Evolutionary conservation across 2,329 filamentous ascomycete genomes (phyloP).

Genomic region (Colletotrichum sp.): DNA sequence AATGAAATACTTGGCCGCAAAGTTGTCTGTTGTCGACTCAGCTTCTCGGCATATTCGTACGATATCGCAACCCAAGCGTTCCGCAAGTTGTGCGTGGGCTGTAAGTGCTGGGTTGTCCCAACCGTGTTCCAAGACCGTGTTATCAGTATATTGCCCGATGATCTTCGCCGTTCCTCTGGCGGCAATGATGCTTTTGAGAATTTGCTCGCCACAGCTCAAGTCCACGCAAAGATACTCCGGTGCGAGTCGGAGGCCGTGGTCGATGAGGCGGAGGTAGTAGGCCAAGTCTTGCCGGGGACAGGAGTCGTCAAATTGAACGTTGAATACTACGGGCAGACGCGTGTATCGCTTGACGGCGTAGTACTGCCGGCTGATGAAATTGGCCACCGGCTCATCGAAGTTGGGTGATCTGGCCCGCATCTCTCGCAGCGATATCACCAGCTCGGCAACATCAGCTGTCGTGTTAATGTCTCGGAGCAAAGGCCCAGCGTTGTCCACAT

Average conservation of each 20-base stretch:
- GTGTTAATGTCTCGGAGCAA: slow-evolving; percentile 69
- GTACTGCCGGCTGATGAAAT: slow-evolving; percentile 59
- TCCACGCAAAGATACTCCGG: slow-evolving; percentile 70
- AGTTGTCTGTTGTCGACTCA: slow-evolving; percentile 62
- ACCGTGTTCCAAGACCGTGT: slow-evolving; percentile 39
- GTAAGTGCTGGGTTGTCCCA: slow-evolving; percentile 64
- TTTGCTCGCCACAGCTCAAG: slow-evolving; percentile 56
- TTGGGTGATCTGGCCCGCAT: slow-evolving; percentile 28
- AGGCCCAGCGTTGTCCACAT: slow-evolving; percentile 55
- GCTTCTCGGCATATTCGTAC: slow-evolving; percentile 66
- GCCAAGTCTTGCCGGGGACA: not conserved
- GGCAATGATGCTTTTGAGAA: slow-evolving; percentile 54
- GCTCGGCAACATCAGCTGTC: slow-evolving; percentile 71
- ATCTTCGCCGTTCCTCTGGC: slow-evolving; percentile 62
- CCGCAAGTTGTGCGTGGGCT: slow-evolving; percentile 61
- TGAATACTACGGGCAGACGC: not conserved
- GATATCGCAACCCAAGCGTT: slow-evolving; percentile 62
- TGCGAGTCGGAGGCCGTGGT: slow-evolving; percentile 64
- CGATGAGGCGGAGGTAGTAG: slow-evolving; percentile 55
- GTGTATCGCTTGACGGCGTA: slow-evolving; percentile 64
- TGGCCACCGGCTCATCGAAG: slow-evolving; percentile 40
- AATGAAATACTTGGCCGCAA: slow-evolving; percentile 61
- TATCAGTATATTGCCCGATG: slow-evolving; percentile 59
- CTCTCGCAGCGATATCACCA: slow-evolving; percentile 45
- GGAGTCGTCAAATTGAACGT: not conserved